phyloP scores from a whole-genome alignment of 495 filamentous ascomycete species.

The Penicillium subrubescens region DNA sequence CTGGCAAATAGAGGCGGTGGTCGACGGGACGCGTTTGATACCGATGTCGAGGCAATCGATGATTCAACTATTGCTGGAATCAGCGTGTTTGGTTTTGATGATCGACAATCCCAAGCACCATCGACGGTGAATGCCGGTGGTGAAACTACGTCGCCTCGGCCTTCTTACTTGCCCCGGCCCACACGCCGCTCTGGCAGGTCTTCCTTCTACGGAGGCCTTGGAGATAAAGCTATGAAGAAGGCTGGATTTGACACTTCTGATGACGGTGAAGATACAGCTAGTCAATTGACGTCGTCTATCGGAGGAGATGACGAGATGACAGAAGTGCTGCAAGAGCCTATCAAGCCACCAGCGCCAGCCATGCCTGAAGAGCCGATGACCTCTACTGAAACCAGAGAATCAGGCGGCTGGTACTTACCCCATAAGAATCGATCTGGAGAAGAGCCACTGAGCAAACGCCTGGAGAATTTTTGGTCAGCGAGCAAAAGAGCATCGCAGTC shows the following conservation, averaged over 20 bases:
- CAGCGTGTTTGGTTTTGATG: slow-evolving; percentile 41
- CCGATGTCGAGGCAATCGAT: slow-evolving; percentile 49
- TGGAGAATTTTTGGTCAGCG: slow-evolving; percentile 46
- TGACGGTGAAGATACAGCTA: slow-evolving; percentile 35
- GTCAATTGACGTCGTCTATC: slow-evolving; percentile 37
- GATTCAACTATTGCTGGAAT: slow-evolving; percentile 50
- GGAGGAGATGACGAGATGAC: slow-evolving; percentile 40
- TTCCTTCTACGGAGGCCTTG: slow-evolving; percentile 42
- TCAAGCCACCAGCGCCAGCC: background rate
- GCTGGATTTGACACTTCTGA: slow-evolving; percentile 40
- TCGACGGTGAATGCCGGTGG: slow-evolving; percentile 24
- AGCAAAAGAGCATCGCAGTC: slow-evolving; percentile 34
- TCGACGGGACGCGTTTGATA: slow-evolving; percentile 46
- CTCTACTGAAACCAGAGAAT: slow-evolving; percentile 16
- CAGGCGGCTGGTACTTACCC: slow-evolving; percentile 32
- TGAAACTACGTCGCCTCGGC: slow-evolving; percentile 21
- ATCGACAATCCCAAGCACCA: slow-evolving; percentile 32
- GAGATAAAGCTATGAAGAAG: slow-evolving; percentile 40
- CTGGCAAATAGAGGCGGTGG: slow-evolving; percentile 16
- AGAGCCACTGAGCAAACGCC: slow-evolving; percentile 44
- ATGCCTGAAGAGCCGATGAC: background rate
- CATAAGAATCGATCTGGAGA: slow-evolving; percentile 34
- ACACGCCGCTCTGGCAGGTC: slow-evolving; percentile 28
- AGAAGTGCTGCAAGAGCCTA: slow-evolving; percentile 25
- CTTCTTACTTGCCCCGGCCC: slow-evolving; percentile 34